Base-by-base conservation (phyloP, 495 filamentous ascomycete species). In the Neurospora sp. region DNA sequence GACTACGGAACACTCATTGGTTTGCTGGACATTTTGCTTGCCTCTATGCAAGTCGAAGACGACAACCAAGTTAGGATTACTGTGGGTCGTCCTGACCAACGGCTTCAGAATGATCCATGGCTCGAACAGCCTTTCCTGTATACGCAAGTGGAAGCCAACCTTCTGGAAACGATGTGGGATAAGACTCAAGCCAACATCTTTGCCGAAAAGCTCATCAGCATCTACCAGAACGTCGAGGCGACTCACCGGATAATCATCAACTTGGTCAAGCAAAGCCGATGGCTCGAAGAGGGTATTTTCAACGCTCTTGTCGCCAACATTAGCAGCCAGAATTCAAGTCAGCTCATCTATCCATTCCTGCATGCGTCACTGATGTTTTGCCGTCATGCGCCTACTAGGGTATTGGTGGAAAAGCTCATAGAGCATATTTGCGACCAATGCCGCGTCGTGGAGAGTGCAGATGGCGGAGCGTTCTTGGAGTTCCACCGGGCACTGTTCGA, bases 1-100 rank as follows among this genome's bases (percentile, higher is more conserved):
- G 85, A 85, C 37, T 90, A 87, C 73, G 84, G 85, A 5, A 73
- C 74, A 23, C 88, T 93, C 76, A 84, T 86, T 71, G 83, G 83
- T 1, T 79, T 92, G 31, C 38, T 91, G 4, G 88, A 91, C 60
- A 76, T 77, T 38, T 76, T 88, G n/a, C 72, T 87, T 20, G 72
- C 80, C n/a, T 76, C 71, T 35, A 86, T 89, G 74, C 86, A 87
- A 42, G 38, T 79, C 7, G 7, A 37, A 16, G 74, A 73, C 69
- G 71, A 44, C 4, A 66, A 73, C 5, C 20, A 27, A 4, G 73
- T 74, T 0, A 70, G 76, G 4, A 18, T 70, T 14, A 42, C 46
- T 2, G 42, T 69, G 2, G n/a, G 70, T 7, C 16, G 75, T 46
- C 37, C 71, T 41, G 27, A 74, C 14, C 39, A 78, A 73, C 71